Percentiles rank a stretch among this genome's conserved stretches.
phyloP scores from a whole-genome alignment of 169 alveolate species.

The Babesia microti region DNA sequence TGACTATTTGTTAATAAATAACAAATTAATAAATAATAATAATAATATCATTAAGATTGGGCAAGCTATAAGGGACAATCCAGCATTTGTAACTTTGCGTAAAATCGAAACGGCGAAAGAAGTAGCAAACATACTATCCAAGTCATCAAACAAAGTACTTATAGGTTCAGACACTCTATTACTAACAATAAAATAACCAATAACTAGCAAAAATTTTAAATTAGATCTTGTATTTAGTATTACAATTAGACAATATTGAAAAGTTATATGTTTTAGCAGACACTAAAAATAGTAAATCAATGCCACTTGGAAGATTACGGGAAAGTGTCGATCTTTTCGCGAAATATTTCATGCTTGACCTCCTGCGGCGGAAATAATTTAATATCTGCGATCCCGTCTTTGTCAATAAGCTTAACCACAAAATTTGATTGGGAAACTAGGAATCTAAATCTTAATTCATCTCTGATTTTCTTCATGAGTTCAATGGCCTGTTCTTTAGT shows the following conservation, averaged over 20 bases:
- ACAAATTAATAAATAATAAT: background rate
- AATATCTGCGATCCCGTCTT: slow-evolving; percentile 37
- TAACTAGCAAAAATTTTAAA: background rate
- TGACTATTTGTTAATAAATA: background rate
- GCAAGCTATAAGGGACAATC: slow-evolving; percentile 65
- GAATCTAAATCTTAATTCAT: slow-evolving; percentile 75
- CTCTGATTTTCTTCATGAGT: slow-evolving; percentile 67
- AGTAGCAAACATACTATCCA: slow-evolving; percentile 78
- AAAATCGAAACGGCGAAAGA: slow-evolving; percentile 88
- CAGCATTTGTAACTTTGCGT: slow-evolving; percentile 85
- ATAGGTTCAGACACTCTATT: slow-evolving; percentile 47
- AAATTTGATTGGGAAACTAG: slow-evolving; percentile 67
- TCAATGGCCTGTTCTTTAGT: slow-evolving; percentile 72
- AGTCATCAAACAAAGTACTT: slow-evolving; percentile 74
- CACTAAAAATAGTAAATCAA: background rate
- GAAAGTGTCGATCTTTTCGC: background rate
- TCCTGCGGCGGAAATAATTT: slow-evolving; percentile 15
- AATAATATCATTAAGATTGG: slow-evolving; percentile 33
- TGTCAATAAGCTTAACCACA: slow-evolving; percentile 32
- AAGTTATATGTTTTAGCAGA: background rate
- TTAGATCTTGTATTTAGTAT: background rate
- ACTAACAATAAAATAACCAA: slow-evolving; percentile 3
- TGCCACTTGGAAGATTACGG: background rate
- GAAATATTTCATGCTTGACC: slow-evolving; percentile 27
- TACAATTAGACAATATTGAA: background rate